Conservation (phyloP, 257 asterid species). For the Solanum paucissectum region DNA sequence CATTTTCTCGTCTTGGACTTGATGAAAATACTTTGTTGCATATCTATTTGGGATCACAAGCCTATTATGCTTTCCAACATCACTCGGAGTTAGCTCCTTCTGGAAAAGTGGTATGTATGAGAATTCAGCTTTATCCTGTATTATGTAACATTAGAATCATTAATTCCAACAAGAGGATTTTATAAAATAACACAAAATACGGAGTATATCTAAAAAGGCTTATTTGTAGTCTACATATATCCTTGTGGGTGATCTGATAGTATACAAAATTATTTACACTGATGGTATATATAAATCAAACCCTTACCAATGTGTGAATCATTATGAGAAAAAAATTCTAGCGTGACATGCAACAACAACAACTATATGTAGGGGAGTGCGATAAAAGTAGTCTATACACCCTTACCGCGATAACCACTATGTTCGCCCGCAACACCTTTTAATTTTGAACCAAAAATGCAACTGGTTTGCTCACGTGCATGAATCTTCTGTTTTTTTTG, state of each 20-base stretch:
- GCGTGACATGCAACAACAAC: background rate
- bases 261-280: background rate
- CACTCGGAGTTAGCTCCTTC: constrained; percentile 58
- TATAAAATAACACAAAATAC: background rate
- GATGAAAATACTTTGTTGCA: constrained; percentile 34
- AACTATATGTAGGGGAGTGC: background rate
- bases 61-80: constrained; percentile 12
- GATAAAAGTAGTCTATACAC: background rate
- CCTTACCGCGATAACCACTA: background rate
- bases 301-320: background rate
- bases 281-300: background rate
- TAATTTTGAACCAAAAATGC: background rate
- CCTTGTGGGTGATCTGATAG: background rate
- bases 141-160: too few species aligned
- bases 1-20: constrained; percentile 24
- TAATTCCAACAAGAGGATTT: background rate
- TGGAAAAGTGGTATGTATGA: constrained; percentile 21
- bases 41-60: constrained; percentile 16
- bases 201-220: background rate
- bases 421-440: background rate
- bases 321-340: background rate
- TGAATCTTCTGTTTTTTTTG: background rate
- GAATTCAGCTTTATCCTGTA: background rate
- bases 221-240: background rate
- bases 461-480: background rate